phyloP scores from a whole-genome alignment of 768 basidiomycete species.

The Hirschioporus abietinus region DNA sequence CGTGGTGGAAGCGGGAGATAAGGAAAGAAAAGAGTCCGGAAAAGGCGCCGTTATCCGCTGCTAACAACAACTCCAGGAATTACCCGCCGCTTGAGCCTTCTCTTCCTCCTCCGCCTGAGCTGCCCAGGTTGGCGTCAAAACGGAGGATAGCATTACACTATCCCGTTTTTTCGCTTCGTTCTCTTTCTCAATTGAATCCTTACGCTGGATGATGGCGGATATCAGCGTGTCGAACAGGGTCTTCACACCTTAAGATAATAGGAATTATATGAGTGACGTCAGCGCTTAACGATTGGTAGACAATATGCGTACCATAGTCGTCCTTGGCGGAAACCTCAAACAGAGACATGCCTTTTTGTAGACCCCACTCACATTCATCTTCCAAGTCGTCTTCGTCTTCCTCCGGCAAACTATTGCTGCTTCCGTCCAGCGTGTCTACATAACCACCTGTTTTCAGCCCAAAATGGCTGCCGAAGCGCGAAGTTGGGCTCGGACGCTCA shows the following conservation, averaged over 20 bases:
- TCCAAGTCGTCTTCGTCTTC: slow-evolving; percentile 50
- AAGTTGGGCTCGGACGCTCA: slow-evolving; percentile 38
- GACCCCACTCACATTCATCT: slow-evolving; percentile 66
- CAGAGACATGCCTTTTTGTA: slow-evolving; percentile 79
- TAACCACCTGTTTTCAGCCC: slow-evolving; percentile 46
- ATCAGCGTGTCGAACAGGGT: slow-evolving; percentile 77
- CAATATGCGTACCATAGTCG: slow-evolving; percentile 54
- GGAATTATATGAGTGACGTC: slow-evolving; percentile 13
- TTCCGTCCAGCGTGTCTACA: slow-evolving; percentile 53
- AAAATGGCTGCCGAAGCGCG: slow-evolving; percentile 55
- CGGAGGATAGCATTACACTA: slow-evolving; percentile 70
- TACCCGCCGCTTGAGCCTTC: slow-evolving; percentile 41
- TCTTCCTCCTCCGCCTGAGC: slow-evolving; percentile 80
- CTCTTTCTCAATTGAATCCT: slow-evolving; percentile 76
- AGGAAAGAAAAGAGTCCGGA: slow-evolving; percentile 8
- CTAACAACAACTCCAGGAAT: slow-evolving; percentile 66
- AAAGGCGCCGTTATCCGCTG: slow-evolving; percentile 23
- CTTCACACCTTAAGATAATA: slow-evolving; percentile 56
- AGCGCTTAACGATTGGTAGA: background rate
- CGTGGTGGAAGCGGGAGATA: slow-evolving; percentile 6
- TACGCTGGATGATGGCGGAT: slow-evolving; percentile 68
- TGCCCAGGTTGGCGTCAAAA: slow-evolving; percentile 65
- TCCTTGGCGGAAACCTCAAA: slow-evolving; percentile 93
- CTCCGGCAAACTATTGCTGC: slow-evolving; percentile 63
- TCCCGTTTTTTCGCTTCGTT: slow-evolving; percentile 77